phyloP scores from a whole-genome alignment of 2,329 filamentous ascomycete species.

The Nothophaeocryptopus gaeumannii region DNA sequence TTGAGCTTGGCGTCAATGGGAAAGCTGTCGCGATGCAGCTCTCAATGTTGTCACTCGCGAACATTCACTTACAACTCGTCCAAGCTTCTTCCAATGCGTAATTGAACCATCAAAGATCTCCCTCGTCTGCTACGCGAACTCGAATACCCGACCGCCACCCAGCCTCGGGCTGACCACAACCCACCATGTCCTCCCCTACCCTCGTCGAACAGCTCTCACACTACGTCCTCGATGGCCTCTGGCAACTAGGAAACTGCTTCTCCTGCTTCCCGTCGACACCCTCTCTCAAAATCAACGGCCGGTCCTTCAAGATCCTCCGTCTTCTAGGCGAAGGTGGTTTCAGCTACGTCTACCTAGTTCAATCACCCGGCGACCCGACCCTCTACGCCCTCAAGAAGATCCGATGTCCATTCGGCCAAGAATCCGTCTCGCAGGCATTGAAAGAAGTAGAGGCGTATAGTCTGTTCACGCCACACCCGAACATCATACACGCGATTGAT shows the following conservation, averaged over 20 bases:
- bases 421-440: conserved; percentile 90
- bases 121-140: not conserved
- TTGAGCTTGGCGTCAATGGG: too few relatives aligned
- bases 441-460: conserved; percentile 97
- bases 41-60: too few relatives aligned
- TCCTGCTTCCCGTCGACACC: conserved; percentile 94
- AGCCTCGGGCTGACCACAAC: not conserved
- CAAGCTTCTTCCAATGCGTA: not conserved
- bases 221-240: conserved; percentile 81
- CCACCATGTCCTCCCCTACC: conserved; percentile 28
- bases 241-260: conserved; percentile 90
- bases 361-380: conserved; percentile 79
- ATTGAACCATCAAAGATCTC: not conserved
- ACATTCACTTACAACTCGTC: too few relatives aligned
- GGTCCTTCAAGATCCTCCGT: conserved; percentile 92
- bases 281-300: conserved; percentile 89
- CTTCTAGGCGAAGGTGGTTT: conserved; percentile 97
- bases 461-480: conserved; percentile 76
- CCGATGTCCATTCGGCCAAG: conserved; percentile 93
- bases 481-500: conserved; percentile 84
- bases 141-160: not conserved
- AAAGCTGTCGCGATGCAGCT: too few relatives aligned
- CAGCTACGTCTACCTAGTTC: conserved; percentile 97
- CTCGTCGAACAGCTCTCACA: conserved; percentile 38
- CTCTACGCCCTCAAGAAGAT: conserved; percentile 98